Percentiles rank a stretch among this genome's conserved stretches.
Conservation (phyloP, 768 basidiomycete genomes). For the Suillus lakei region DNA sequence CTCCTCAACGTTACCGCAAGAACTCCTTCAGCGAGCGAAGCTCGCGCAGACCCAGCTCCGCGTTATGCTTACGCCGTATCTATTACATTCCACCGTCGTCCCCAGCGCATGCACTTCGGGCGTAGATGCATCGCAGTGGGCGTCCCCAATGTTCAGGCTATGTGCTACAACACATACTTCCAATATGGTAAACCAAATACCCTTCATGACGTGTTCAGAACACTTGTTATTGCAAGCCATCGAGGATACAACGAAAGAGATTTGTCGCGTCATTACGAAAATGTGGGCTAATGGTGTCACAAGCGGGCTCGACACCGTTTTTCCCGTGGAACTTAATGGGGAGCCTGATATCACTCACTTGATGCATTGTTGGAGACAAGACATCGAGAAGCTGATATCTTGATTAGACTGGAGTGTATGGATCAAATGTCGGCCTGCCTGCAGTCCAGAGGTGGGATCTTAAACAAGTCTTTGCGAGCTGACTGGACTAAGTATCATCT, state of each 20-base stretch:
- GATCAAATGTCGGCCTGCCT: constrained; percentile 23
- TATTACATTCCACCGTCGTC: constrained; percentile 19
- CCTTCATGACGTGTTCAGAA: constrained; percentile 17
- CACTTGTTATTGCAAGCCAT: constrained; percentile 14
- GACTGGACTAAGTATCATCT: background rate
- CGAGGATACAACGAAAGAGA: constrained; percentile 18
- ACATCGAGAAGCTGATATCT: constrained; percentile 18
- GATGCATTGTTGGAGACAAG: constrained; percentile 13
- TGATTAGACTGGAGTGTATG: constrained; percentile 30
- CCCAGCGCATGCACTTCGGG: background rate
- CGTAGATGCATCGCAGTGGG: constrained; percentile 13
- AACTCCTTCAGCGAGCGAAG: constrained; percentile 11
- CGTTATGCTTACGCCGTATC: constrained; percentile 20
- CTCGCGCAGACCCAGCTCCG: constrained; percentile 23
- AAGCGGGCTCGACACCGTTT: constrained; percentile 8
- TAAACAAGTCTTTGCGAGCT: background rate
- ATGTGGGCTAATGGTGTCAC: constrained; percentile 25
- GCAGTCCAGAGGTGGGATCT: constrained; percentile 15
- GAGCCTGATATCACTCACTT: constrained; percentile 8
- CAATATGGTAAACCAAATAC: constrained; percentile 1
- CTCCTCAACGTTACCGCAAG: constrained; percentile 33
- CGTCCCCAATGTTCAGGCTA: constrained; percentile 11
- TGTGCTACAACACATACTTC: constrained; percentile 17
- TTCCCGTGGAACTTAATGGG: background rate
- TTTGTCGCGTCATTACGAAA: constrained; percentile 21